Percentiles rank a stretch among this genome's conserved stretches.
Conservation (phyloP, 2,329 filamentous ascomycete species). For the Fusarium guadeloupense region DNA sequence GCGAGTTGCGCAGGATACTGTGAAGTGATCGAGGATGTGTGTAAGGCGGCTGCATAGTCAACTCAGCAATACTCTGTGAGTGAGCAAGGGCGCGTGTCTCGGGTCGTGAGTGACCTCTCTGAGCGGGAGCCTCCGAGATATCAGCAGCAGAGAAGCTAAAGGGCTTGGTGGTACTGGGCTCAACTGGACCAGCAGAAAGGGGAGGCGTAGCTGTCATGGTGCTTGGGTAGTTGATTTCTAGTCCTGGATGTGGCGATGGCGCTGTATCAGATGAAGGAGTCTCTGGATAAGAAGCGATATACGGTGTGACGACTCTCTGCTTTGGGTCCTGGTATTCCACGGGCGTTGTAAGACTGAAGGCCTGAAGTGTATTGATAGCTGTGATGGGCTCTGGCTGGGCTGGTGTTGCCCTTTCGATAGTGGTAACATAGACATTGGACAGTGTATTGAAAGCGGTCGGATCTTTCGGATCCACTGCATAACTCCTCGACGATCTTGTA, state of each 20-base stretch:
- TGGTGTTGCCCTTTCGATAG: slow-evolving; percentile 67
- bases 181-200: slow-evolving; percentile 62
- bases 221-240: slow-evolving; percentile 61
- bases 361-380: slow-evolving; percentile 57
- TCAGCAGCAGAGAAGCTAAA: slow-evolving; percentile 58
- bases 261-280: slow-evolving; percentile 64
- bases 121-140: slow-evolving; percentile 28
- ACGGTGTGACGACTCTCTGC: slow-evolving; percentile 54
- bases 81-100: slow-evolving; percentile 30
- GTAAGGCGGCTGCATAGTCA: slow-evolving; percentile 60
- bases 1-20: slow-evolving; percentile 73
- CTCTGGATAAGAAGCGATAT: slow-evolving; percentile 58
- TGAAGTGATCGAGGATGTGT: slow-evolving; percentile 66
- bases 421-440: slow-evolving; percentile 70
- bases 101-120: slow-evolving; percentile 8
- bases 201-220: slow-evolving; percentile 69
- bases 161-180: slow-evolving; percentile 51
- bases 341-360: slow-evolving; percentile 45
- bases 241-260: slow-evolving; percentile 55
- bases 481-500: slow-evolving; percentile 48
- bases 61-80: slow-evolving; percentile 20
- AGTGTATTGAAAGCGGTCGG: slow-evolving; percentile 73
- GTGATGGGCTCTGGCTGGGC: slow-evolving; percentile 57
- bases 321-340: slow-evolving; percentile 46
- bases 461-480: slow-evolving; percentile 62